A percentile compares a stretch with the other conserved stretches of the same genome.
Conservation (phyloP, 129 eudicot genomes). For the Sambucus nigra region DNA sequence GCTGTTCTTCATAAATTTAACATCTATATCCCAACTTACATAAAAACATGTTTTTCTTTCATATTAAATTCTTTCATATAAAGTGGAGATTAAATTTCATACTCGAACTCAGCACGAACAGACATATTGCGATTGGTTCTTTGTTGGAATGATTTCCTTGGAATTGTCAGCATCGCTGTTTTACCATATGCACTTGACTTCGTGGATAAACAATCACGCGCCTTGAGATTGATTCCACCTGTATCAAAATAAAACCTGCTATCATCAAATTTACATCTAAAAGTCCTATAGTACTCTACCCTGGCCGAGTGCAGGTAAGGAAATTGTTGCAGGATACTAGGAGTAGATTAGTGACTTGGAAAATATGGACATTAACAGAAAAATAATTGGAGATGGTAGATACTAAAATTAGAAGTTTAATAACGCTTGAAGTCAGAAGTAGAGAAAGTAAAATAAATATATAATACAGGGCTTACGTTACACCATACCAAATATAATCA, state of each 20-base stretch:
- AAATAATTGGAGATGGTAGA: no score
- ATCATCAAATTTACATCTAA: not conserved
- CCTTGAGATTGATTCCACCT: conserved; percentile 46
- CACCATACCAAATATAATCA: no score
- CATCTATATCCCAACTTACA: not conserved
- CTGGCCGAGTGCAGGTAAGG: no score
- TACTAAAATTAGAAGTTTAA: no score
- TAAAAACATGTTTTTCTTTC: not conserved
- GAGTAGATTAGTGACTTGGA: no score
- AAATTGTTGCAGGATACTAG: no score
- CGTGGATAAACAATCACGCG: conserved; percentile 23
- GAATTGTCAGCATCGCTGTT: conserved; percentile 21
- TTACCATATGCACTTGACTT: conserved; percentile 34
- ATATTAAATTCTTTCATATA: not conserved
- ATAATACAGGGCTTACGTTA: no score
- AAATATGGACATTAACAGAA: no score
- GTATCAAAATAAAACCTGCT: conserved; percentile 11
- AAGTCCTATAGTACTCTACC: no score
- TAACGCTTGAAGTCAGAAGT: no score
- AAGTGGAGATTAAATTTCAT: conserved; percentile 10
- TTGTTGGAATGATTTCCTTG: conserved; percentile 27
- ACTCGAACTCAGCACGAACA: conserved; percentile 55
- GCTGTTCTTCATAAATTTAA: not conserved
- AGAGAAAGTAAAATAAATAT: no score
- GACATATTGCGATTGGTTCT: conserved; percentile 35